phyloP scores from a whole-genome alignment of 1,139 yeast genomes.

The Sugiyamaella castrensis region DNA sequence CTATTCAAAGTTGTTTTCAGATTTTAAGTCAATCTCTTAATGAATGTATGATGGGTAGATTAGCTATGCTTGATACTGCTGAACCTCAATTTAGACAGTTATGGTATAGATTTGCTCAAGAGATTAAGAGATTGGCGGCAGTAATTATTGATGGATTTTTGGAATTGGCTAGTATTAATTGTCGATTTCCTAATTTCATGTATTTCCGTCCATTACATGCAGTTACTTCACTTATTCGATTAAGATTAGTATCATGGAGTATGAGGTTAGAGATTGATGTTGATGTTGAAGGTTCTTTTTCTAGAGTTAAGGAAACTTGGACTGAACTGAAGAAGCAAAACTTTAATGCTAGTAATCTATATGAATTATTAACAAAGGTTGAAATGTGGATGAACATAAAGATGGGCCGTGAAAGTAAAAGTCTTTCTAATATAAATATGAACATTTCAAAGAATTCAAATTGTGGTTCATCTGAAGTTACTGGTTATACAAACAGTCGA shows the following conservation, averaged over 20 bases:
- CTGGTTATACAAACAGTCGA: neutral
- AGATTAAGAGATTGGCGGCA: constrained; percentile 8
- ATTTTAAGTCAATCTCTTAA: constrained; percentile 12
- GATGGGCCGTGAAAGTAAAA: constrained; percentile 5
- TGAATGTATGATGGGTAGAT: constrained; percentile 13
- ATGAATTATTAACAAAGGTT: constrained; percentile 16
- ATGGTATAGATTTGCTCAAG: constrained; percentile 12
- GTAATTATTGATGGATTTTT: constrained; percentile 45
- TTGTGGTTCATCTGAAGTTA: too few species aligned
- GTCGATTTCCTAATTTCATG: constrained; percentile 51
- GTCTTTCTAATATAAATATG: neutral
- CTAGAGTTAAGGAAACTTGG: constrained; percentile 19
- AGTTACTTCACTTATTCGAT: constrained; percentile 36
- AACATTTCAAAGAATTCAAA: neutral
- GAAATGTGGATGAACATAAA: constrained; percentile 21
- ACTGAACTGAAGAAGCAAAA: constrained; percentile 11
- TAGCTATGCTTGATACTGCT: constrained; percentile 8
- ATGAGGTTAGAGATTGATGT: constrained; percentile 18
- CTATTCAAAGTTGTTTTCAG: constrained; percentile 6
- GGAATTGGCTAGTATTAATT: constrained; percentile 41
- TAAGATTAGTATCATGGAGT: constrained; percentile 24
- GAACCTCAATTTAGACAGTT: constrained; percentile 11
- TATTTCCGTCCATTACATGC: constrained; percentile 58
- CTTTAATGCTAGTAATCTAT: constrained; percentile 13
- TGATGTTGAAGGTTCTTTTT: constrained; percentile 21